Evolutionary conservation across 768 basidiomycete species (phyloP), one percentile per base, ranked within the genome.

Genomic region (Pleurotus tuber-regium): DNA sequence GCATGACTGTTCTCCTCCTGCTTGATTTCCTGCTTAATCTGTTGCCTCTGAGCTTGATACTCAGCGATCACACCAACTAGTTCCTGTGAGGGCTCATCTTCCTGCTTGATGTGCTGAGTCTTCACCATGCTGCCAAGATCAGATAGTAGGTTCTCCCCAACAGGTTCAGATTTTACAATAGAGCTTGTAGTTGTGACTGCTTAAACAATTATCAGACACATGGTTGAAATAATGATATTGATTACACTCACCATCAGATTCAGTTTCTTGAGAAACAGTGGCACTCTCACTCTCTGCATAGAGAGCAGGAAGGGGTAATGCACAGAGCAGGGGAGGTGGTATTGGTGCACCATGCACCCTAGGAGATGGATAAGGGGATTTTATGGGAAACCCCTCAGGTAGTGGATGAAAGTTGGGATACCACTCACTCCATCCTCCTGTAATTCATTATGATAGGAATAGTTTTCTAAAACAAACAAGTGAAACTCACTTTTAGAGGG

Each of bases 401-500:
- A 48, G 29, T 21, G n/a, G 14, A 4, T 19, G 16, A 35, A 16
- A 31, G 18, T 18, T 9, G 7, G 46, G 46, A 23, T 21, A 30
- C 6, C 10, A 35, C n/a, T 48, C 30, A 31, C n/a, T 33, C 46
- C 46, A 48, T 35, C 46, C 46, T 16, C n/a, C 46, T 48, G 23
- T 35, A 11, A 11, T 8, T 12, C 12, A 18, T 2, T 5, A 9
- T 48, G 9, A 30, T 21, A 48, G 21, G 28, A 38, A 38, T 11
- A 38, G n/a, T n/a, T n/a, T n/a, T n/a, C n/a, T n/a, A n/a, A n/a
- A n/a, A n/a, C n/a, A n/a, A n/a, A n/a, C n/a, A n/a, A 38, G n/a
- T 4, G 11, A 38, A 19, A 31, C 46, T 33, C 16, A 48, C 46
- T 48, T 33, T 24, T 16, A 10, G n/a, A 19, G 10, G 46, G 46